Conservation (phyloP, 1,284 basidiomycete genomes). For the Cystobasidium sp. region DNA sequence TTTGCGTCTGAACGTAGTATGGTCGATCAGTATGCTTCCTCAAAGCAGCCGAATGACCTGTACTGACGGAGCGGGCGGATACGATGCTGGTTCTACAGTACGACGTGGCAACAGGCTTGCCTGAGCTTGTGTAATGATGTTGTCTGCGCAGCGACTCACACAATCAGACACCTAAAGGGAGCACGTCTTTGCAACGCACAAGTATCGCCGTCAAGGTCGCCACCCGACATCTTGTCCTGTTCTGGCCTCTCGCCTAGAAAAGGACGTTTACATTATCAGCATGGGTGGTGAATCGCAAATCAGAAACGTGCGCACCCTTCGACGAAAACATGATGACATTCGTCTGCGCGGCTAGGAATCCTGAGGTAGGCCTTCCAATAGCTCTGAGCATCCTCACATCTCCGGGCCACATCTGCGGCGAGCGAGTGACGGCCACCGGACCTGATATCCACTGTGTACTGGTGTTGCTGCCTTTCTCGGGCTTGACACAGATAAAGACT, state of each 20-base stretch:
- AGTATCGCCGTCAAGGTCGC: constrained; percentile 27
- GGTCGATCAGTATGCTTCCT: background rate
- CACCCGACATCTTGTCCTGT: constrained; percentile 31
- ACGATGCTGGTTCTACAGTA: constrained; percentile 4
- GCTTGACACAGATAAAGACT: constrained; percentile 25
- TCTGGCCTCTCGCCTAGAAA: constrained; percentile 14
- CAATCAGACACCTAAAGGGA: background rate
- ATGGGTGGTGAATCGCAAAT: background rate
- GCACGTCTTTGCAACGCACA: background rate
- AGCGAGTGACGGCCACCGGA: constrained; percentile 11
- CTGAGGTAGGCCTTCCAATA: constrained; percentile 8
- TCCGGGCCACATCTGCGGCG: constrained; percentile 20
- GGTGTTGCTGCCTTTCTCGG: constrained; percentile 16
- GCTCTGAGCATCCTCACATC: constrained; percentile 13
- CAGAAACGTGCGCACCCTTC: background rate
- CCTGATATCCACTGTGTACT: constrained; percentile 8
- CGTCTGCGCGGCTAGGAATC: constrained; percentile 14
- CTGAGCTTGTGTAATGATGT: constrained; percentile 23
- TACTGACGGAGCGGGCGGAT: constrained; percentile 7
- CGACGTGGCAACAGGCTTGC: constrained; percentile 5
- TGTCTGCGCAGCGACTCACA: background rate
- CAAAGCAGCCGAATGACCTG: too few species aligned
- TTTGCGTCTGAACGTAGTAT: background rate
- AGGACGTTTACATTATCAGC: background rate
- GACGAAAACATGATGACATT: constrained; percentile 21